Conservation (phyloP, 2,329 filamentous ascomycete genomes). For the Mycogone perniciosa region DNA sequence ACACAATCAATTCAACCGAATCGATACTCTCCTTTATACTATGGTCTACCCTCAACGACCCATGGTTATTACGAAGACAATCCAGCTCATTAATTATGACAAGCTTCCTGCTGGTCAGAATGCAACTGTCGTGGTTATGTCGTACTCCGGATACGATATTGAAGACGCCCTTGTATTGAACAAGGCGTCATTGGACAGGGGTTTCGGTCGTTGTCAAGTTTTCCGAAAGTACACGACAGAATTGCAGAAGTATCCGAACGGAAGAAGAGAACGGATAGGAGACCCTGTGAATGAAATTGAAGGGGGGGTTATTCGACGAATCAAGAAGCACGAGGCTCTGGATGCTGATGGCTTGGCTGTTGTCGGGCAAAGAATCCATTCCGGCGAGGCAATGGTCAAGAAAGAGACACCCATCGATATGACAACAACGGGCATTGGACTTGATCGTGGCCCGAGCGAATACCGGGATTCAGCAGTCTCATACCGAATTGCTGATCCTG, state of each 20-base stretch:
- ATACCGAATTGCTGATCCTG: slow-evolving; percentile 77
- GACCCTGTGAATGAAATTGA: slow-evolving; percentile 49
- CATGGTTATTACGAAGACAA: slow-evolving; percentile 95
- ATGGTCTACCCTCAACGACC: slow-evolving; percentile 97
- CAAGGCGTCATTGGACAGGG: slow-evolving; percentile 90
- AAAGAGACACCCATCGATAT: slow-evolving; percentile 81
- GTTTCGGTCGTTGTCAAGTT: slow-evolving; percentile 96
- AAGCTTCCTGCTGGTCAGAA: slow-evolving; percentile 96
- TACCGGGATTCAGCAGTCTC: slow-evolving; percentile 64
- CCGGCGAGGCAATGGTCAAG: slow-evolving; percentile 82
- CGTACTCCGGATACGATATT: slow-evolving; percentile 98
- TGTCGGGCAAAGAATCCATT: slow-evolving; percentile 72
- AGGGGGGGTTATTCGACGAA: slow-evolving; percentile 53
- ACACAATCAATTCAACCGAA: slow-evolving; percentile 95
- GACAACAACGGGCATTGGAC: slow-evolving; percentile 62
- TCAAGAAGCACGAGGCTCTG: slow-evolving; percentile 65
- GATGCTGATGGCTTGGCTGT: slow-evolving; percentile 84
- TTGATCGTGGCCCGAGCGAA: slow-evolving; percentile 56
- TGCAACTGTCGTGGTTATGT: slow-evolving; percentile 97
- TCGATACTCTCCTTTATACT: slow-evolving; percentile 91
- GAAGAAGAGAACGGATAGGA: slow-evolving; percentile 61
- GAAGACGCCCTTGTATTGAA: slow-evolving; percentile 96
- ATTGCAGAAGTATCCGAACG: slow-evolving; percentile 84
- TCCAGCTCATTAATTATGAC: slow-evolving; percentile 94
- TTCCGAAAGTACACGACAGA: slow-evolving; percentile 88